Evolutionary conservation across 2,329 filamentous ascomycete species (phyloP), one percentile per base, ranked within the genome.

Genomic region (Claviceps sp.): DNA sequence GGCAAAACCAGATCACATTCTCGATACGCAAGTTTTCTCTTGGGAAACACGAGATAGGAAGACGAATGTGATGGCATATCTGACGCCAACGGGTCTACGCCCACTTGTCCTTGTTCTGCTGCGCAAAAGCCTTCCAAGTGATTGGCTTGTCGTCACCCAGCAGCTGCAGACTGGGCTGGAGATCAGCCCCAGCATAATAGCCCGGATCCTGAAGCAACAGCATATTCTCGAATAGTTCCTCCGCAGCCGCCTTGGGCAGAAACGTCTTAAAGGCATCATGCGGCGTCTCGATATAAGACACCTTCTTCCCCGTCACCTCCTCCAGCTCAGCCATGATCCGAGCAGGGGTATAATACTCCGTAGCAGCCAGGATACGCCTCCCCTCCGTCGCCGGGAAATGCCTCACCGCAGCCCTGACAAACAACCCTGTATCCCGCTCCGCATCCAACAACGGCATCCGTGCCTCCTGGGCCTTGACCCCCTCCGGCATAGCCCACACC

Each of bases 211-310:
- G 62, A n/a, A 73, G 54, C 7, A 73, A 59, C n/a, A 65, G 56
- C 61, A 71, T 65, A 52, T 71, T 73, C 60, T 73, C 70, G 13
- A 68, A 52, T 56, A 73, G 47, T 55, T 73, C 71, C 49, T 66
- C 56, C 1, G 62, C 61, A 6, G 62, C 37, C 4, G 55, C 11
- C 1, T 56, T 47, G 1, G 62, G 58, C 11, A 72, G 49, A 51
- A 65, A 67, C 0, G 62, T 61, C 56, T 68, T 67, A 55, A 66
- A 74, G 1, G 56, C 53, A 0, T 71, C 65, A 2, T 62, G 57
- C 0, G 66, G 54, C 4, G 71, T 54, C 39, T 68, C 59, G 3
- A 56, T 56, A 49, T 58, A 67, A 1, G 52, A 46, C 1, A 65
- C 64, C 2, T 59, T 61, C 56, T 64, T 66, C 51, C 68, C 69